Percentiles rank a stretch among this genome's conserved stretches.
These are phyloP conservation scores for Malassezia equina DNA, from an alignment of 1,284 basidiomycete genomes.

Conservation along the genomic window DNA sequence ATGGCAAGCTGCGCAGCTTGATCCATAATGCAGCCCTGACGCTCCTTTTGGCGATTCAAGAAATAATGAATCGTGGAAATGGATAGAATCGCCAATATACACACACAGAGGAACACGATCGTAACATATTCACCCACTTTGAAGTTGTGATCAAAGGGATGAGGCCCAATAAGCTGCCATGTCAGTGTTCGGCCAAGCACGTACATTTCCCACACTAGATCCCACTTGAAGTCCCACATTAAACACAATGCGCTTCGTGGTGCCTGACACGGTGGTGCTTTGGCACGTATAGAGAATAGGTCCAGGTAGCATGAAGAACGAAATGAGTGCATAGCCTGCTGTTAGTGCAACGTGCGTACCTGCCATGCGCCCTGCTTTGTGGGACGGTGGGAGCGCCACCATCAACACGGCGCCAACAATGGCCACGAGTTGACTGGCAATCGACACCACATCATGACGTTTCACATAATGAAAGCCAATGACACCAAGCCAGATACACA, in stretches of 20 bases:
- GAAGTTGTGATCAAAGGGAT: constrained; percentile 2
- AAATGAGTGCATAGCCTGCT: constrained; percentile 21
- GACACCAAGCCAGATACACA: constrained; percentile 27
- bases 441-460: constrained; percentile 29
- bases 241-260: constrained; percentile 40
- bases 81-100: constrained; percentile 14
- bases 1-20: constrained; percentile 4
- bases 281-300: constrained; percentile 30
- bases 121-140: constrained; percentile 27
- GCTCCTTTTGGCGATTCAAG: neutral
- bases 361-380: constrained; percentile 2
- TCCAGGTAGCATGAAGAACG: constrained; percentile 21
- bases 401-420: constrained; percentile 24
- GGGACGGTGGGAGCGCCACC: neutral
- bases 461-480: constrained; percentile 19
- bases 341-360: neutral
- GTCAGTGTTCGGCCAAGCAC: constrained; percentile 14
- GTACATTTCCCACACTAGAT: constrained; percentile 34
- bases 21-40: neutral
- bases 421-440: constrained; percentile 27
- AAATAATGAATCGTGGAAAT: constrained; percentile 26
- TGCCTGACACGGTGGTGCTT: constrained; percentile 25
- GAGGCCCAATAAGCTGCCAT: neutral
- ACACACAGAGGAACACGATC: constrained; percentile 34
- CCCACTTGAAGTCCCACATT: constrained; percentile 33